Percentiles rank a stretch among this genome's conserved stretches.
phyloP scores from a whole-genome alignment of 805 yeast species.

The Yamadazyma sp. region DNA sequence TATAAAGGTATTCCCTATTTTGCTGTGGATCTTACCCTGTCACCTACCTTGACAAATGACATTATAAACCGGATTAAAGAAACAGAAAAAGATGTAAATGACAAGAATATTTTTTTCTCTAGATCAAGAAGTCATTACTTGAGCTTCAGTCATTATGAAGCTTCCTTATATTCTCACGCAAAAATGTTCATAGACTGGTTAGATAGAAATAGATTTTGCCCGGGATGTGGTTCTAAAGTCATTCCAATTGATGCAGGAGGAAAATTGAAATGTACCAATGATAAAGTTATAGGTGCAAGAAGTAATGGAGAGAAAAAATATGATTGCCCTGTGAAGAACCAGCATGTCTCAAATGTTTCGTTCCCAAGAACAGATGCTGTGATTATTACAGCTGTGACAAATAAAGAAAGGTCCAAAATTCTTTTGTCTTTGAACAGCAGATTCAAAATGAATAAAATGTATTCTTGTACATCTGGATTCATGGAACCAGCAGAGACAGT shows the following conservation, averaged over 20 bases:
- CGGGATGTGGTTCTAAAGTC: slow-evolving; percentile 75
- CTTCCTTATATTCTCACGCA: slow-evolving; percentile 76
- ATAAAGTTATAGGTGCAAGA: slow-evolving; percentile 12
- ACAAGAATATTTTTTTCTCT: slow-evolving; percentile 27
- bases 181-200: slow-evolving; percentile 87
- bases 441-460: slow-evolving; percentile 55
- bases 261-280: slow-evolving; percentile 49
- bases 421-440: slow-evolving; percentile 72
- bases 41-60: slow-evolving; percentile 42
- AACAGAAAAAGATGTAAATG: slow-evolving; percentile 9
- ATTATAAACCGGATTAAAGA: slow-evolving; percentile 23
- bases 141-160: slow-evolving; percentile 43
- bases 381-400: slow-evolving; percentile 76
- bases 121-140: slow-evolving; percentile 37
- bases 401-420: slow-evolving; percentile 56
- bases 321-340: slow-evolving; percentile 38
- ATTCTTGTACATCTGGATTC: slow-evolving; percentile 90
- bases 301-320: slow-evolving; percentile 19
- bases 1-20: slow-evolving; percentile 64
- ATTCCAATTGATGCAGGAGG: slow-evolving; percentile 70
- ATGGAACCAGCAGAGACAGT: slow-evolving; percentile 94
- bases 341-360: slow-evolving; percentile 66
- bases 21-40: slow-evolving; percentile 56
- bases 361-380: slow-evolving; percentile 94
- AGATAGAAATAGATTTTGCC: slow-evolving; percentile 69